A percentile compares a stretch with the other conserved stretches of the same genome.
phyloP scores from a whole-genome alignment of 164 flowering plant species.

The Chloranthus sessilifolius region DNA sequence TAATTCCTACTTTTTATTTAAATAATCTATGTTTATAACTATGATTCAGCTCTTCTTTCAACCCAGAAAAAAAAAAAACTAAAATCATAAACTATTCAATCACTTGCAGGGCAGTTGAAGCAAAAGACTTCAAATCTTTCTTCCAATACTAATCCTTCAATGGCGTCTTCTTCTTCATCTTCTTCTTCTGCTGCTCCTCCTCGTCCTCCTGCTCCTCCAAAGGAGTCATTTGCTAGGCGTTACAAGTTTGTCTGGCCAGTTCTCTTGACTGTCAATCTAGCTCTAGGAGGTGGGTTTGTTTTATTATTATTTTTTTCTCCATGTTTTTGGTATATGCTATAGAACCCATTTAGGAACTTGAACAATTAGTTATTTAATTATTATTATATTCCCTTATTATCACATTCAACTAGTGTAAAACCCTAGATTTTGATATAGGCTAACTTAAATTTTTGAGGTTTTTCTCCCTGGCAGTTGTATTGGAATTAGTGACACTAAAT shows the following conservation, averaged over 20 bases:
- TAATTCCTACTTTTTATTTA: too few species aligned
- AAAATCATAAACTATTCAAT: not conserved
- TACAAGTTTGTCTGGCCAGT: constrained; percentile 77
- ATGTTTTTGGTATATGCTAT: not conserved
- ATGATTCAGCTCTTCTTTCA: too few species aligned
- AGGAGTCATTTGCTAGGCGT: constrained; percentile 66
- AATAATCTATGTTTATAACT: too few species aligned
- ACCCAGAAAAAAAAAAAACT: not conserved
- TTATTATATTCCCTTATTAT: too few species aligned
- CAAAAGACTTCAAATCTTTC: constrained; percentile 5
- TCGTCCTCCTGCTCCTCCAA: constrained; percentile 42
- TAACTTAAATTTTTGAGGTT: too few species aligned
- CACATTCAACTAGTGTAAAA: not conserved
- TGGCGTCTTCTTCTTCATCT: constrained; percentile 18
- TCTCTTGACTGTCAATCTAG: constrained; percentile 60
- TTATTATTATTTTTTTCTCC: constrained; percentile 1
- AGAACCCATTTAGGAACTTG: too few species aligned
- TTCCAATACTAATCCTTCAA: not conserved
- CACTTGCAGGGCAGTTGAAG: constrained; percentile 34
- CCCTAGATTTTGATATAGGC: constrained; percentile 4
- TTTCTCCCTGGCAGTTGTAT: too few species aligned
- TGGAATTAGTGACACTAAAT: too few species aligned
- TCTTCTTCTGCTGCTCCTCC: constrained; percentile 26
- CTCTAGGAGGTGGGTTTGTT: constrained; percentile 63
- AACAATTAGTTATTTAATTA: too few species aligned